Evolutionary conservation across 495 filamentous ascomycete species (phyloP).

Genomic region (Poronia punctata): DNA sequence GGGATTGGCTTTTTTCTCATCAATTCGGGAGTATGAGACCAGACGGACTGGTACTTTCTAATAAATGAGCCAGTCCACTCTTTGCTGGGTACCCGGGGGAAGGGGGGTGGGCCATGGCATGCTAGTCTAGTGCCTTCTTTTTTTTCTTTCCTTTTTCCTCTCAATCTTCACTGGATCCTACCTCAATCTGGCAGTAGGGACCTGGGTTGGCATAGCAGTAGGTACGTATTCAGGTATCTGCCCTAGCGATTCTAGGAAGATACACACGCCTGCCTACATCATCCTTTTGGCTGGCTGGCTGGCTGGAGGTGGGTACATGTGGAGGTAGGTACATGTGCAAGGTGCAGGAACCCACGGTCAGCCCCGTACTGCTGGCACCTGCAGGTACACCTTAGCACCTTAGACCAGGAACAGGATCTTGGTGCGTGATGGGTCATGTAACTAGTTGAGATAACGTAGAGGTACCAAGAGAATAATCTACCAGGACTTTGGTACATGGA

Average conservation of each 20-base stretch:
- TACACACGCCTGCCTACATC: too few relatives aligned
- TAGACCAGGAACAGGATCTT: constrained; percentile 2
- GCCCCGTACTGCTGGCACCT: constrained; percentile 13
- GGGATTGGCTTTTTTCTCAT: constrained; percentile 9
- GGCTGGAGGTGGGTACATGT: constrained; percentile 9
- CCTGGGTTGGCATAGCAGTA: too few relatives aligned
- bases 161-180: too few relatives aligned
- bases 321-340: constrained; percentile 7
- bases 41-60: constrained; percentile 11
- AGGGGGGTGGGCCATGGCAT: background rate
- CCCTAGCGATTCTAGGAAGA: too few relatives aligned
- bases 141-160: too few relatives aligned
- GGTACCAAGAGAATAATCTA: constrained; percentile 6
- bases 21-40: constrained; percentile 10
- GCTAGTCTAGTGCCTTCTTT: too few relatives aligned
- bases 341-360: constrained; percentile 14
- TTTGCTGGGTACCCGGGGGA: too few relatives aligned
- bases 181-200: too few relatives aligned
- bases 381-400: constrained; percentile 6
- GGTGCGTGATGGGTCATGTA: constrained; percentile 4
- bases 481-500: background rate
- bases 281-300: too few relatives aligned
- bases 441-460: background rate
- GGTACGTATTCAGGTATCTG: background rate
- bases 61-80: constrained; percentile 9